Conservation (phyloP, 768 basidiomycete genomes). For the Kwoniella sp. region DNA sequence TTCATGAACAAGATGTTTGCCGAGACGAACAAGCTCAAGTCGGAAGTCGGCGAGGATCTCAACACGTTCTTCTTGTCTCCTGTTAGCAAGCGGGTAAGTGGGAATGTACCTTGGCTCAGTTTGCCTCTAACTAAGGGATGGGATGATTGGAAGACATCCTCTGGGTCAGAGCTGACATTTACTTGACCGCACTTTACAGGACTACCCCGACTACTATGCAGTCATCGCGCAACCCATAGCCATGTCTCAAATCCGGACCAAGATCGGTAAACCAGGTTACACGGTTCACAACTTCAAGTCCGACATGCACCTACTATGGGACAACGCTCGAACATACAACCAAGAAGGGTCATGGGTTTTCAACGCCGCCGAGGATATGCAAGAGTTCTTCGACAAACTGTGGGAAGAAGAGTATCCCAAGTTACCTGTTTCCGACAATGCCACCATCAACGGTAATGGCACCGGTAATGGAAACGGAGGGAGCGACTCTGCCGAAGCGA, state of each 20-base stretch:
- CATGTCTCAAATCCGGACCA: slow-evolving; percentile 78
- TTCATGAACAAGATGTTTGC: slow-evolving; percentile 47
- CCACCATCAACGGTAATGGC: slow-evolving; percentile 10
- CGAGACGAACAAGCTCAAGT: slow-evolving; percentile 41
- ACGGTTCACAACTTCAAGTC: slow-evolving; percentile 69
- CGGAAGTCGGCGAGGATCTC: slow-evolving; percentile 44
- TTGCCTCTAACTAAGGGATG: too few relatives aligned
- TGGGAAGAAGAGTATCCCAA: slow-evolving; percentile 61
- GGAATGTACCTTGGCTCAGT: background rate
- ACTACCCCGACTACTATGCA: slow-evolving; percentile 90
- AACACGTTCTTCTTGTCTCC: slow-evolving; percentile 53
- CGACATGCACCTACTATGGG: slow-evolving; percentile 89
- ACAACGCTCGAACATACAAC: slow-evolving; percentile 91
- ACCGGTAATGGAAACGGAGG: background rate
- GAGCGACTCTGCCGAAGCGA: slow-evolving; percentile 20
- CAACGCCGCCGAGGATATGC: slow-evolving; percentile 90
- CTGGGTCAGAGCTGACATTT: too few relatives aligned
- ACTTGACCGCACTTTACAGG: too few relatives aligned
- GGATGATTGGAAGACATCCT: too few relatives aligned
- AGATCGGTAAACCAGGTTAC: slow-evolving; percentile 67
- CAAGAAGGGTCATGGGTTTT: slow-evolving; percentile 95
- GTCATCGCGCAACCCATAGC: slow-evolving; percentile 86
- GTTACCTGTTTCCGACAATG: slow-evolving; percentile 7
- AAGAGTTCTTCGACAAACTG: slow-evolving; percentile 76
- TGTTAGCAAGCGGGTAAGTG: slow-evolving; percentile 56